phyloP scores from a whole-genome alignment of 2,329 filamentous ascomycete species.

The Xylogone sp. region DNA sequence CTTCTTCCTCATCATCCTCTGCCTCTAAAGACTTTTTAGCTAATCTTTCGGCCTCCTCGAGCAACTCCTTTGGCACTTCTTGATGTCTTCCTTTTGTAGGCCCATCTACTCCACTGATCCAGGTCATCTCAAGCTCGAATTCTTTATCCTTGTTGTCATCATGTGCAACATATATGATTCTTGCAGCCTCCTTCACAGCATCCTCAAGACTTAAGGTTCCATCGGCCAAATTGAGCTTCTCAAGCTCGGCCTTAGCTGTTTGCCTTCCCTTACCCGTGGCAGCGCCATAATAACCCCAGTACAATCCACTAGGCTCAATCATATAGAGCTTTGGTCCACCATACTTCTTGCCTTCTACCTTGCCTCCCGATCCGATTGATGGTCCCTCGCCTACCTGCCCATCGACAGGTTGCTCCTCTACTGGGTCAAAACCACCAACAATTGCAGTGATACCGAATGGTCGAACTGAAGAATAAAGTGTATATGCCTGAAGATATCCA shows the following conservation, averaged over 20 bases:
- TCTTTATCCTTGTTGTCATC: slow-evolving; percentile 99
- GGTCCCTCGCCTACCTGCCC: slow-evolving; percentile 86
- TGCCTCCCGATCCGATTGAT: slow-evolving; percentile 75
- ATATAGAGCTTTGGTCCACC: slow-evolving; percentile 96
- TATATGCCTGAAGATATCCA: slow-evolving; percentile 95
- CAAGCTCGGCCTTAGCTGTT: slow-evolving; percentile 94
- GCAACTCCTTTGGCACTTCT: slow-evolving; percentile 86
- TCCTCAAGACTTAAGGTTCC: slow-evolving; percentile 76
- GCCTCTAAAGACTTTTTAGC: slow-evolving; percentile 87
- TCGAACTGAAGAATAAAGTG: slow-evolving; percentile 92
- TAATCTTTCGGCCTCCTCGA: slow-evolving; percentile 87
- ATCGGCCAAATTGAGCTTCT: slow-evolving; percentile 87
- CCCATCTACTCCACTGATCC: slow-evolving; percentile 82
- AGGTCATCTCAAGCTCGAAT: slow-evolving; percentile 98
- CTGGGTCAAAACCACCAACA: slow-evolving; percentile 88
- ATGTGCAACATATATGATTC: slow-evolving; percentile 96
- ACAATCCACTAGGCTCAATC: slow-evolving; percentile 95
- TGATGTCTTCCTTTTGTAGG: slow-evolving; percentile 91
- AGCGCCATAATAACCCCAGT: slow-evolving; percentile 99
- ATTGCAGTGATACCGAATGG: slow-evolving; percentile 97
- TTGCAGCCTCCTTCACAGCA: slow-evolving; percentile 91
- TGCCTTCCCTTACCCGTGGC: slow-evolving; percentile 96
- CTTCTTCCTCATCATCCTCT: slow-evolving; percentile 79
- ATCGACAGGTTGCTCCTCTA: slow-evolving; percentile 80
- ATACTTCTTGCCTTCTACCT: slow-evolving; percentile 68